Conservation (phyloP, 2,329 filamentous ascomycete species). For the Calonectria hawksworthii region DNA sequence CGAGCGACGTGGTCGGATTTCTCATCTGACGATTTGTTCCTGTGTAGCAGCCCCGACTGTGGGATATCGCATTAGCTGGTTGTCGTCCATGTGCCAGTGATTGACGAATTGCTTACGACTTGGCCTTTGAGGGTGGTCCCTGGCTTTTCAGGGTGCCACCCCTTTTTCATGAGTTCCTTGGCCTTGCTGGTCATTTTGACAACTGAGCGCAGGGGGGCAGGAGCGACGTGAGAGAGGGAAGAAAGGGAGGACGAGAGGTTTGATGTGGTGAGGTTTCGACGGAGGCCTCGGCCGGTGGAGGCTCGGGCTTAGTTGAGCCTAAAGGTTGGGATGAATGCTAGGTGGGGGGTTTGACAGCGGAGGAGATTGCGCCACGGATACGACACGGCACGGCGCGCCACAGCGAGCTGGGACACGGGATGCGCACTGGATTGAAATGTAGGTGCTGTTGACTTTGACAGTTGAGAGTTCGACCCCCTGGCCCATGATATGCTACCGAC, state of each 20-base stretch:
- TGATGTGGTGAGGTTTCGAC: slow-evolving; percentile 1
- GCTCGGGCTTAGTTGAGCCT: slow-evolving; percentile 16
- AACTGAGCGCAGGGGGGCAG: neutral
- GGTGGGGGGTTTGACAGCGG: slow-evolving; percentile 11
- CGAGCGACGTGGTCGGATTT: slow-evolving; percentile 58
- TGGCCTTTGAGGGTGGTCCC: slow-evolving; percentile 57
- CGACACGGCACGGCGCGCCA: neutral
- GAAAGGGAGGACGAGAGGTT: neutral
- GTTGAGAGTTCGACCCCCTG: neutral
- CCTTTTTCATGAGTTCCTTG: slow-evolving; percentile 64
- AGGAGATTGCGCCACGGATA: neutral
- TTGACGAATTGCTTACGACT: slow-evolving; percentile 53
- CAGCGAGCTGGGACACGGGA: neutral
- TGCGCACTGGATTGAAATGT: neutral
- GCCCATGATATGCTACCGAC: neutral
- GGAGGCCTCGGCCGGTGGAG: slow-evolving; percentile 15
- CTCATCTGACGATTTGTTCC: slow-evolving; percentile 52
- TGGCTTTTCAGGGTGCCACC: slow-evolving; percentile 65
- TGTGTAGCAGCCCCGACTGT: slow-evolving; percentile 62
- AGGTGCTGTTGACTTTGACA: neutral
- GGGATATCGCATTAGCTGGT: slow-evolving; percentile 16
- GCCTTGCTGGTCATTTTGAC: slow-evolving; percentile 58
- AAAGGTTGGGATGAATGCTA: neutral
- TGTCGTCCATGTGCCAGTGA: neutral
- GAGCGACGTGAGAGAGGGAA: neutral